Percentiles rank a stretch among this genome's conserved stretches.
These are phyloP conservation scores for Geotrichum ghanense DNA, from an alignment of 805 yeast genomes.

Conservation along the genomic window DNA sequence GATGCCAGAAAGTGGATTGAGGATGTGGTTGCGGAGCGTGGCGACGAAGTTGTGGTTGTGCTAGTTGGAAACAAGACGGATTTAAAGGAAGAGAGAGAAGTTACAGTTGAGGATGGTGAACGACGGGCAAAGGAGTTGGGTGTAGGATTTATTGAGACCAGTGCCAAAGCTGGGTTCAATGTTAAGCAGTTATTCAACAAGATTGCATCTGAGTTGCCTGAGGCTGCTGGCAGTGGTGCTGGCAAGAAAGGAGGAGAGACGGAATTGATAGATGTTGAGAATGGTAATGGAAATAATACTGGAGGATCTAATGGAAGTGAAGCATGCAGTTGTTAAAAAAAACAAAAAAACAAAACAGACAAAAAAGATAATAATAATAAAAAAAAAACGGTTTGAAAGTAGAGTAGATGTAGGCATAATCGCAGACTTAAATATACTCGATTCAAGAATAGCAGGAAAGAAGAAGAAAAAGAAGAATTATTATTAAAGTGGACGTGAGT, in stretches of 20 bases:
- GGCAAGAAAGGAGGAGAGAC: slow-evolving; percentile 12
- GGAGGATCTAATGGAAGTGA: slow-evolving; percentile 4
- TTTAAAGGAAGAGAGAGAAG: slow-evolving; percentile 70
- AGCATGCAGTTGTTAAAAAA: background rate
- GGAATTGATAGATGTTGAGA: slow-evolving; percentile 11
- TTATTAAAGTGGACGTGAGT: too few relatives aligned
- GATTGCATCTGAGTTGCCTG: slow-evolving; percentile 86
- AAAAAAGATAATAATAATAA: background rate
- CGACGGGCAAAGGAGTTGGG: slow-evolving; percentile 59
- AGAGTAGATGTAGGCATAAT: too few relatives aligned
- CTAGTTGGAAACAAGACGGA: slow-evolving; percentile 92
- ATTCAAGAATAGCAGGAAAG: too few relatives aligned
- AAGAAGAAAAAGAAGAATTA: too few relatives aligned
- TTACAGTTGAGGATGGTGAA: slow-evolving; percentile 84
- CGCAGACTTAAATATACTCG: too few relatives aligned
- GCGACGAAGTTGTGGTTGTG: slow-evolving; percentile 76
- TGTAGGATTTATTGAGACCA: slow-evolving; percentile 81
- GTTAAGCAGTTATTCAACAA: slow-evolving; percentile 82
- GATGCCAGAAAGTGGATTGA: slow-evolving; percentile 86
- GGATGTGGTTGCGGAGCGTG: slow-evolving; percentile 89
- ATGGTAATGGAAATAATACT: slow-evolving; percentile 5
- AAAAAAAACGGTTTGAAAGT: background rate
- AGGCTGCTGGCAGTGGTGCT: slow-evolving; percentile 36
- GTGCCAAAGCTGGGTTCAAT: slow-evolving; percentile 90
- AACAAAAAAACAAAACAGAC: too few relatives aligned